Evolutionary conservation across 2,329 filamentous ascomycete genomes (phyloP).

Genomic region (Sarocladium kiliense): DNA sequence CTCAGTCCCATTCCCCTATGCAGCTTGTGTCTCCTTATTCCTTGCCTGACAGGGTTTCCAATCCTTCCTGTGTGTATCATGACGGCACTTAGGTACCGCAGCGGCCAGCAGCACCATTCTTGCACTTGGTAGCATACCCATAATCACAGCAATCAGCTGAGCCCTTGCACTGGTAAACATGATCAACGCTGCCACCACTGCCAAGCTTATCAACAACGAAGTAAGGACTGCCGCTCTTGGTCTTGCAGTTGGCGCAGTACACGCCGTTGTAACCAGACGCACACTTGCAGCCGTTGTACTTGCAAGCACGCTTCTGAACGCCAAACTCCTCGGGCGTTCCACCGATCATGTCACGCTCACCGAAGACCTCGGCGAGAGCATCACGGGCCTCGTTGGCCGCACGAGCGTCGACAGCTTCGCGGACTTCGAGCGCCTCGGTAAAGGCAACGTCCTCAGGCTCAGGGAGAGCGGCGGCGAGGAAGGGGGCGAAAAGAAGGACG

Average conservation of each 20-base stretch:
- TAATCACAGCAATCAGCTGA: background rate
- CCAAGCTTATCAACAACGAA: background rate
- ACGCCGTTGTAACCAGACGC: background rate
- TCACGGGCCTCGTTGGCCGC: background rate
- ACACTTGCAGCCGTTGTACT: slow-evolving; percentile 1
- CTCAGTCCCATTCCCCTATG: too few relatives aligned
- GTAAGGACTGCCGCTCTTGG: background rate
- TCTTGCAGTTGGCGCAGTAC: slow-evolving; percentile 3
- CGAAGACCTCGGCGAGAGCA: background rate
- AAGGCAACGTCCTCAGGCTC: background rate
- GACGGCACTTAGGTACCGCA: background rate
- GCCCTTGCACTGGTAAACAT: background rate
- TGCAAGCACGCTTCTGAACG: background rate
- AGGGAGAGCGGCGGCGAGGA: background rate
- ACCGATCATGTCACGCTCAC: background rate
- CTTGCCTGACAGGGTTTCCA: background rate
- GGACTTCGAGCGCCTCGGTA: background rate
- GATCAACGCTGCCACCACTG: background rate
- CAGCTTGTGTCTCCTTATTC: background rate
- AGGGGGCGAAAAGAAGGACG: background rate
- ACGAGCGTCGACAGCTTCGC: background rate
- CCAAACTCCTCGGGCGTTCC: background rate
- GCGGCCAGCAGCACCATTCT: background rate
- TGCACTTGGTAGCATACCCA: slow-evolving; percentile 3
- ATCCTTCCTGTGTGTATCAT: background rate